Evolutionary conservation across 1,139 yeast genomes (phyloP), one percentile per base, ranked within the genome.

Genomic region (Hansenula sp.): DNA sequence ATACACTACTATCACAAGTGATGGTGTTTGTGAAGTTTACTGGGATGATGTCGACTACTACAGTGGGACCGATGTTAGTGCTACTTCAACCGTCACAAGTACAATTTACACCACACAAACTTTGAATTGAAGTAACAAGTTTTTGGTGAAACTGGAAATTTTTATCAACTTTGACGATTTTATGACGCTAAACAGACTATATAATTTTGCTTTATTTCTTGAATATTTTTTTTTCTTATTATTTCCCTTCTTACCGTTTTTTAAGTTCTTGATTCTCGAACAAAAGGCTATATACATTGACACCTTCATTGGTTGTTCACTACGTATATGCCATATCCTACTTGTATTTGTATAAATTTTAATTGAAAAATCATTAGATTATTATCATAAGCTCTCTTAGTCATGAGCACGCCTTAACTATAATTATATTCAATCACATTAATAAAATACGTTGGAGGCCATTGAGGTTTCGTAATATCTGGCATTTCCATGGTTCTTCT

Each of bases 41-140:
- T 53, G 52, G 40, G 56, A 55, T 30, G 60, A 66, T 48, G 64
- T 61, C 38, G 51, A 44, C 39, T 62, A 68, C 34, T 71, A 68
- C 38, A 65, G 69, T 46, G 75, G 75, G 16, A 59, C 66, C 16
- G 71, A 62, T 34, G 70, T 54, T 32, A 54, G 54, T 51, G 62
- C 58, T 38, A 50, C 53, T 31, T 50, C 50, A 15, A 60, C 60
- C 5, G 51, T 59, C 41, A 58, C 59, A 10, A 55, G 51, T 33
- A 49, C 47, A 27, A 51, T 59, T 18, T 54, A 56, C 37, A 47
- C 53, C n/a, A 61, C 62, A 27, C 49, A 55, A 28, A 40, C 53
- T 41, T 31, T 54, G 44, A 50, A 44, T 39, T 48, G 40, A 37
- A 17, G 8, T n/a, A n/a, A n/a, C n/a, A n/a, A 8, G 29, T 27